These are phyloP conservation scores for Kodamaea laetipori DNA, from an alignment of 805 yeast species.

Conservation along the genomic window DNA sequence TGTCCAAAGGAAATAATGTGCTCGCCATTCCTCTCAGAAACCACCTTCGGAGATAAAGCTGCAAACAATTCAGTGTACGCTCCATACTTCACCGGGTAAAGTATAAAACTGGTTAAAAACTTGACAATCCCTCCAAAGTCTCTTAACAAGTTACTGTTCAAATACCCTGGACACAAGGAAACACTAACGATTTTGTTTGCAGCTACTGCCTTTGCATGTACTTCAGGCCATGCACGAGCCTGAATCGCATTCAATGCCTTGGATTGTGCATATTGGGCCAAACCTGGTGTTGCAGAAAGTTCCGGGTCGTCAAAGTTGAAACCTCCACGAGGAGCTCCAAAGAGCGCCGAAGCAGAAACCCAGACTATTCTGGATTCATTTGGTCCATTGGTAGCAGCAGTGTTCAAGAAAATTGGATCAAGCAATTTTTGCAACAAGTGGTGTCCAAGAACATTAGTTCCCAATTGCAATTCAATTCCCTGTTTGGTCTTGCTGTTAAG, in stretches of 20 bases:
- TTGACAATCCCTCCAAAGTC: conserved; percentile 17
- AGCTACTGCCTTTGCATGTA: conserved; percentile 23
- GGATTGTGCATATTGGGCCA: conserved; percentile 42
- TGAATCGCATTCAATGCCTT: conserved; percentile 45
- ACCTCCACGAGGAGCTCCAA: conserved; percentile 30
- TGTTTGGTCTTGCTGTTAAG: conserved; percentile 38
- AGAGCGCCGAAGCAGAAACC: conserved; percentile 44
- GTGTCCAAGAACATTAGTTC: conserved; percentile 50
- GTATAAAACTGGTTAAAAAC: conserved; percentile 7
- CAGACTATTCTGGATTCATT: conserved; percentile 44
- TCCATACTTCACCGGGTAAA: conserved; percentile 35
- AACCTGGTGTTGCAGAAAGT: conserved; percentile 15
- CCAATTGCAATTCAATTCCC: conserved; percentile 49
- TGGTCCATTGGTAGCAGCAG: conserved; percentile 27
- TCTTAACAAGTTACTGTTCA: conserved; percentile 38
- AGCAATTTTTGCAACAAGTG: conserved; percentile 43
- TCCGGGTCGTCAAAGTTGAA: conserved; percentile 33
- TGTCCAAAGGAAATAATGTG: conserved; percentile 42
- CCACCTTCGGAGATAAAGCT: conserved; percentile 42
- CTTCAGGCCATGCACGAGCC: conserved; percentile 35
- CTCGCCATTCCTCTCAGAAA: conserved; percentile 31
- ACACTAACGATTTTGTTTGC: conserved; percentile 32
- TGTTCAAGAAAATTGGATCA: conserved; percentile 37
- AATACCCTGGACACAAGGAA: conserved; percentile 45
- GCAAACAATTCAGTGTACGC: conserved; percentile 49